Conservation (phyloP, 2,329 filamentous ascomycete species). For the Colletotrichum orbiculare region DNA sequence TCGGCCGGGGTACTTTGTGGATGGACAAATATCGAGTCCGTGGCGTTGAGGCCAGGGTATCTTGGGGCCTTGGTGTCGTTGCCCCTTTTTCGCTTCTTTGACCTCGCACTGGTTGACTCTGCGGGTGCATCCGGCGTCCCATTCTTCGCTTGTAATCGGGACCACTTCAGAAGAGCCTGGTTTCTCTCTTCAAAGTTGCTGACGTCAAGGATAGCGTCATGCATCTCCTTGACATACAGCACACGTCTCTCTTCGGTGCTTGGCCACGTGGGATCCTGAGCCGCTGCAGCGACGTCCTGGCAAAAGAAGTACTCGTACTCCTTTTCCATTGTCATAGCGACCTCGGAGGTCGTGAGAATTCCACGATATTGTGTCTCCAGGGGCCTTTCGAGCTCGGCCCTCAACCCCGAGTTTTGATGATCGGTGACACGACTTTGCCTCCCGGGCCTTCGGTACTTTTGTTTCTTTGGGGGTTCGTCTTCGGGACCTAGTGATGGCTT, state of each 20-base stretch:
- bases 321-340: not conserved
- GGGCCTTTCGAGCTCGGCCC: not conserved
- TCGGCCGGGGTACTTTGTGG: not conserved
- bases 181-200: not conserved
- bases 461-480: not conserved
- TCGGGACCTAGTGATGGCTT: not conserved
- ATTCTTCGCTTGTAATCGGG: not conserved
- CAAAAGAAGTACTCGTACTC: not conserved
- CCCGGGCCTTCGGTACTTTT: not conserved
- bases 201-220: slow-evolving; percentile 2
- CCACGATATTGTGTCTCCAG: not conserved
- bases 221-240: slow-evolving; percentile 1
- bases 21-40: not conserved
- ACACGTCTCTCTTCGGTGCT: not conserved
- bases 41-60: not conserved
- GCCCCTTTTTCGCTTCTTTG: not conserved
- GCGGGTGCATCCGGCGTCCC: not conserved
- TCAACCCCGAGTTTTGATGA: not conserved
- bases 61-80: not conserved
- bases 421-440: not conserved
- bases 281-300: not conserved
- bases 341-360: not conserved
- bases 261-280: not conserved
- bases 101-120: not conserved
- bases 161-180: not conserved